These are phyloP conservation scores for Suillus clintonianus DNA, from an alignment of 768 basidiomycete genomes.

Conservation along the genomic window DNA sequence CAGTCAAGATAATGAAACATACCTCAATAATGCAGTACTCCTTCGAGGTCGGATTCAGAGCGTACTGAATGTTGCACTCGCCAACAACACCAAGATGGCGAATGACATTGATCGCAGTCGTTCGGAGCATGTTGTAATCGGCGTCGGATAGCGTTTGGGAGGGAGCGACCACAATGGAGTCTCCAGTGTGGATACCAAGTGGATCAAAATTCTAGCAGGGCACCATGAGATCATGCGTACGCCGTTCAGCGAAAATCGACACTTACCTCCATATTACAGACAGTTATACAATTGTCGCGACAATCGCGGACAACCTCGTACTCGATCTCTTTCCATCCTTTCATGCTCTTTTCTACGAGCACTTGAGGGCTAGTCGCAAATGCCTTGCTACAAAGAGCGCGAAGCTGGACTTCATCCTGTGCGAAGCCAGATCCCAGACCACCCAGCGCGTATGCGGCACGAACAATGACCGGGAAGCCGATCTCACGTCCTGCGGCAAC, in stretches of 20 bases:
- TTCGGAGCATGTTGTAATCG: slow-evolving; percentile 99
- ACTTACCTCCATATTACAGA: slow-evolving; percentile 99
- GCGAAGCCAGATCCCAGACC: slow-evolving; percentile 97
- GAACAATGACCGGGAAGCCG: slow-evolving; percentile 94
- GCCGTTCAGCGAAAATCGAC: neutral
- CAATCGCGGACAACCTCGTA: slow-evolving; percentile 99
- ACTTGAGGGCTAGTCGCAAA: slow-evolving; percentile 98
- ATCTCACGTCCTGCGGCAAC: slow-evolving; percentile 79
- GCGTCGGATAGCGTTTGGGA: slow-evolving; percentile 98
- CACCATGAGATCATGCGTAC: slow-evolving; percentile 1
- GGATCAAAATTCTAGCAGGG: slow-evolving; percentile 91
- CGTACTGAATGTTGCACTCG: slow-evolving; percentile 99
- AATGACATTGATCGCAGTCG: slow-evolving; percentile 97
- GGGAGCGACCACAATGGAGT: slow-evolving; percentile 97
- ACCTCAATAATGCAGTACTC: slow-evolving; percentile 99
- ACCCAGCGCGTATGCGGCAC: slow-evolving; percentile 95
- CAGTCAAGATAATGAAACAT: slow-evolving; percentile 13
- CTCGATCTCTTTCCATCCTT: slow-evolving; percentile 99
- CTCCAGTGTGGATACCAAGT: slow-evolving; percentile 96
- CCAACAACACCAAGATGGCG: slow-evolving; percentile 98
- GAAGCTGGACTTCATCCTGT: slow-evolving; percentile 88
- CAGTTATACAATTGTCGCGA: slow-evolving; percentile 97
- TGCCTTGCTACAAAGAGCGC: slow-evolving; percentile 87
- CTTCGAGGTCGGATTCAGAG: slow-evolving; percentile 90
- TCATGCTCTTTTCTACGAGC: slow-evolving; percentile 99